Evolutionary conservation across 2,329 filamentous ascomycete genomes (phyloP).

Genomic region (Capronia epimyces): DNA sequence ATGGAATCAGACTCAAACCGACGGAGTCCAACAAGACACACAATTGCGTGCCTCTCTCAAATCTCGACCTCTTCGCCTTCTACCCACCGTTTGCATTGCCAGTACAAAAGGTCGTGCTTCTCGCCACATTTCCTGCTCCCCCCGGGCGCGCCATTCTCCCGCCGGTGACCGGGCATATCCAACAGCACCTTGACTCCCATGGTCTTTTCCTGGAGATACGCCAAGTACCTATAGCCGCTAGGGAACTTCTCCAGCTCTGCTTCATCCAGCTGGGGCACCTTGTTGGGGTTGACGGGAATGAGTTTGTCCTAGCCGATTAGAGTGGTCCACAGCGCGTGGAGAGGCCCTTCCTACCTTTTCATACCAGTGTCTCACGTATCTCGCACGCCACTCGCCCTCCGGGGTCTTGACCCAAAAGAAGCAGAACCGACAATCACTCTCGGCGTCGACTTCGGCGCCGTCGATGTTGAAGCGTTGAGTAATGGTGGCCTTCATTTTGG

Average conservation of each 20-base stretch:
- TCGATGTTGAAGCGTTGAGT: conserved; percentile 45
- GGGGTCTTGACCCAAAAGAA: conserved; percentile 24
- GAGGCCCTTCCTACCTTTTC: conserved; percentile 38
- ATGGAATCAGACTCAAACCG: too few relatives aligned
- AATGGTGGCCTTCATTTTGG: conserved; percentile 53
- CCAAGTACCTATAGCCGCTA: conserved; percentile 42
- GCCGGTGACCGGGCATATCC: conserved; percentile 38
- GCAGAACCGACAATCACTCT: conserved; percentile 26
- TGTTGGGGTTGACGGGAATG: conserved; percentile 42
- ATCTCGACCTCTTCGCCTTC: conserved; percentile 32
- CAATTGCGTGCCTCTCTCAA: too few relatives aligned
- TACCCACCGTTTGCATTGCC: conserved; percentile 42
- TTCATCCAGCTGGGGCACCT: conserved; percentile 40
- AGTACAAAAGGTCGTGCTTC: conserved; percentile 45
- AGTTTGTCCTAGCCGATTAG: conserved; percentile 40
- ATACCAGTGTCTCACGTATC: conserved; percentile 48
- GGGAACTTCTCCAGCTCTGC: conserved; percentile 40
- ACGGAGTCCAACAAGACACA: too few relatives aligned
- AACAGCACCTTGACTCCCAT: conserved; percentile 42
- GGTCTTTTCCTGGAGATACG: conserved; percentile 42
- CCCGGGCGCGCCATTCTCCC: conserved; percentile 3
- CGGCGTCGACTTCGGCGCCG: conserved; percentile 23
- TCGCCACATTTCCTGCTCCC: conserved; percentile 32
- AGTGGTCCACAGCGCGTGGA: background rate
- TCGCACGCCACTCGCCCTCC: conserved; percentile 17